These are phyloP conservation scores for Myxozyma neotropica DNA, from an alignment of 805 yeast genomes.

Conservation along the genomic window DNA sequence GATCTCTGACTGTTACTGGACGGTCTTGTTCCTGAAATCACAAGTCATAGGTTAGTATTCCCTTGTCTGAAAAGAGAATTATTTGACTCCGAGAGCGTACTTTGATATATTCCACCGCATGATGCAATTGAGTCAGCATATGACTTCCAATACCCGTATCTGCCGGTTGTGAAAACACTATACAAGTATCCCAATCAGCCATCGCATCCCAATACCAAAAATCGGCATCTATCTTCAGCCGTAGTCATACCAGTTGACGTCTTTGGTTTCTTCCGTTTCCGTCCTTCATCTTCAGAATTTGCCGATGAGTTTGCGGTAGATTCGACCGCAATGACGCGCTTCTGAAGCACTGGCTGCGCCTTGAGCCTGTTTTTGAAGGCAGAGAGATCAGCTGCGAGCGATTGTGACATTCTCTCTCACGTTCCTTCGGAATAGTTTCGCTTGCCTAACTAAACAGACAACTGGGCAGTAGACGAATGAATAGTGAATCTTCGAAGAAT, in stretches of 20 bases:
- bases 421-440: too few relatives aligned
- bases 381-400: slow-evolving; percentile 59
- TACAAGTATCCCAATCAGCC: too few relatives aligned
- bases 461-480: neutral
- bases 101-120: slow-evolving; percentile 90
- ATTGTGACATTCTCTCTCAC: slow-evolving; percentile 32
- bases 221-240: neutral
- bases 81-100: too few relatives aligned
- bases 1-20: slow-evolving; percentile 66
- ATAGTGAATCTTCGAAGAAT: neutral
- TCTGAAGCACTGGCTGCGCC: slow-evolving; percentile 54
- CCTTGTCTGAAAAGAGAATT: too few relatives aligned
- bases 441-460: neutral
- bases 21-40: slow-evolving; percentile 51
- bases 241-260: slow-evolving; percentile 22
- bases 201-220: too few relatives aligned
- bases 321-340: slow-evolving; percentile 14
- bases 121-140: slow-evolving; percentile 80
- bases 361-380: slow-evolving; percentile 66
- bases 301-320: slow-evolving; percentile 14
- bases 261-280: slow-evolving; percentile 26
- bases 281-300: slow-evolving; percentile 18
- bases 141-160: slow-evolving; percentile 54
- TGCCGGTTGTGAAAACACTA: slow-evolving; percentile 44
- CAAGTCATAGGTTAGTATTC: too few relatives aligned